Evolutionary conservation across 192 early-diverging fungal genomes (phyloP).

Genomic region (Entomortierella beljakovae): DNA sequence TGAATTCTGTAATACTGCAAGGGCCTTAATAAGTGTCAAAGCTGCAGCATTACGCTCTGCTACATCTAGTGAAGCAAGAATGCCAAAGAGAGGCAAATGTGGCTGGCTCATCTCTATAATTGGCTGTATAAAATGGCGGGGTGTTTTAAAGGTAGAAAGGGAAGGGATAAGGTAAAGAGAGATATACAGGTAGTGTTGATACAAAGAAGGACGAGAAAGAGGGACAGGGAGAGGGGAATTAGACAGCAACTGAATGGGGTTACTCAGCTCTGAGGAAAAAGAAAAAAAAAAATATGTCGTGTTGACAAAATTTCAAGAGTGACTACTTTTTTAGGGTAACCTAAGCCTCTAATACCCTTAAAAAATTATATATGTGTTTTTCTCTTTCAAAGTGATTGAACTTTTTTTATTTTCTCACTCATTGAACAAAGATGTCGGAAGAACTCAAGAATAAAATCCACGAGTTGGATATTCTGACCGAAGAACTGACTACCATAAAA

Average conservation of each 20-base stretch:
- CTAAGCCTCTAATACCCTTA: background rate
- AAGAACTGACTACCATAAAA: constrained; percentile 30
- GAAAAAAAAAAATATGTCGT: constrained; percentile 12
- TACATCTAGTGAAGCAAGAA: constrained; percentile 82
- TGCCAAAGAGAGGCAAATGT: constrained; percentile 79
- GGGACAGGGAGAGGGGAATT: background rate
- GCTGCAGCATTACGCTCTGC: constrained; percentile 74
- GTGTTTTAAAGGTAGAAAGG: background rate
- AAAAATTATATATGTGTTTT: background rate
- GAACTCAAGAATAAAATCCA: constrained; percentile 21
- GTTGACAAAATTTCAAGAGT: background rate
- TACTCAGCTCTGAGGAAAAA: constrained; percentile 1
- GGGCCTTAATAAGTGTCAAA: constrained; percentile 66
- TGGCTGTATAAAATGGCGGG: background rate
- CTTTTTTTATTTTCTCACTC: background rate
- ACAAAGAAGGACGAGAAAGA: background rate
- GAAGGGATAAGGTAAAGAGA: background rate
- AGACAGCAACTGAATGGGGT: background rate
- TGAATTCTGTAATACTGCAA: constrained; percentile 66
- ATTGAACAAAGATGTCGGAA: background rate
- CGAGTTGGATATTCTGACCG: constrained; percentile 47
- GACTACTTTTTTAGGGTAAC: background rate
- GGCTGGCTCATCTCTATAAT: constrained; percentile 44
- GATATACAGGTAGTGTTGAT: background rate
- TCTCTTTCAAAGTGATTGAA: background rate